Evolutionary conservation across 176 grass and related monocot species (phyloP).

Genomic region (Elaeis guineensis): DNA sequence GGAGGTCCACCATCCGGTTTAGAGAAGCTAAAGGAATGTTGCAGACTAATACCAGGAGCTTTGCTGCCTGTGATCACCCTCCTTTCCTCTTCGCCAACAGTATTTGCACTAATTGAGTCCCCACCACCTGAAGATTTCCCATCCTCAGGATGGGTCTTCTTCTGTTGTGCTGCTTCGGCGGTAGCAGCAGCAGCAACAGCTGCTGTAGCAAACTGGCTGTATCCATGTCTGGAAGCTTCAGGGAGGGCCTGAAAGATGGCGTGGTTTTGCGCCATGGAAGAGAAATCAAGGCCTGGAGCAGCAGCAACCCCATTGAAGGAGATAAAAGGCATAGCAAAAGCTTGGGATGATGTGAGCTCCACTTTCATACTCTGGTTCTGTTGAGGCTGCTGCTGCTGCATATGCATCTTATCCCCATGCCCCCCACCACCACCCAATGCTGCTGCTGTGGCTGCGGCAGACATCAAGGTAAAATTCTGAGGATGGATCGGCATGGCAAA

Average conservation of each 20-base stretch:
- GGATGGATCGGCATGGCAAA: slow-evolving; percentile 56
- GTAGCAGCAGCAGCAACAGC: too few species aligned
- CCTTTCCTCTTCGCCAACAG: slow-evolving; percentile 42
- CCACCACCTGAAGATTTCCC: slow-evolving; percentile 49
- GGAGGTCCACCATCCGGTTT: slow-evolving; percentile 54
- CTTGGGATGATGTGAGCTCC: slow-evolving; percentile 65
- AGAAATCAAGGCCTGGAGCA: slow-evolving; percentile 70
- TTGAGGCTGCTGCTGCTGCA: slow-evolving; percentile 29
- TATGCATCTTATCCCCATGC: slow-evolving; percentile 50
- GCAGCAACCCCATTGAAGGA: slow-evolving; percentile 45
- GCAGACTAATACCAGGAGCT: slow-evolving; percentile 27
- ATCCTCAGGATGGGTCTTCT: slow-evolving; percentile 42
- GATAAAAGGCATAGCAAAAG: slow-evolving; percentile 80
- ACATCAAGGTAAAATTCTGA: slow-evolving; percentile 59
- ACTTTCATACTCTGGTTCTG: slow-evolving; percentile 63
- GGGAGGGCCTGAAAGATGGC: slow-evolving; percentile 71
- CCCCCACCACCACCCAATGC: slow-evolving; percentile 24
- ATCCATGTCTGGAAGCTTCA: slow-evolving; percentile 61
- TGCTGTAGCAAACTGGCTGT: slow-evolving; percentile 48
- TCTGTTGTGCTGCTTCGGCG: slow-evolving; percentile 45
- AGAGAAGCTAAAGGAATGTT: slow-evolving; percentile 81
- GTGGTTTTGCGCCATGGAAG: slow-evolving; percentile 63
- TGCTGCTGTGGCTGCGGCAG: slow-evolving; percentile 18
- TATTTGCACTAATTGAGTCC: slow-evolving; percentile 40
- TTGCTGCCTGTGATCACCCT: slow-evolving; percentile 48